phyloP scores from a whole-genome alignment of 1,284 basidiomycete genomes.

The Cryptococcus sp. region DNA sequence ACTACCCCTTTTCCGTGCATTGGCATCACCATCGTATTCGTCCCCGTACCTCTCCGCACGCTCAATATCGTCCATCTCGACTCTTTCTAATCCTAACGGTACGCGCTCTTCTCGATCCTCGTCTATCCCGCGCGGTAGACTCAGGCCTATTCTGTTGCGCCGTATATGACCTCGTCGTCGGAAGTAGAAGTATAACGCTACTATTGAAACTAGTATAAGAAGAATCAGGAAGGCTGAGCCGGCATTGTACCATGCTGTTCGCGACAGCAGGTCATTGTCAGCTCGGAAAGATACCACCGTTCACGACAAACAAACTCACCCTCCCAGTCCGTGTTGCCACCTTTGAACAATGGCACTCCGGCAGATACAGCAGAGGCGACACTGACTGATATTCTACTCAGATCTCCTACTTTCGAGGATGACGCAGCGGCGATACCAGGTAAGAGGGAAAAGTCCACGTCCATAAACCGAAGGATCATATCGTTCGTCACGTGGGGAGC shows the following conservation, averaged over 20 bases:
- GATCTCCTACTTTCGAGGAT: constrained; percentile 41
- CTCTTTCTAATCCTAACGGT: constrained; percentile 57
- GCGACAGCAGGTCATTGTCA: constrained; percentile 7
- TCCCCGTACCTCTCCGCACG: constrained; percentile 50
- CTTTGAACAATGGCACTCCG: constrained; percentile 63
- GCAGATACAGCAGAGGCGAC: constrained; percentile 32
- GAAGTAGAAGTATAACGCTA: constrained; percentile 58
- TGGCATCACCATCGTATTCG: constrained; percentile 30
- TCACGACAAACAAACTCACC: constrained; percentile 56
- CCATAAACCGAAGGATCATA: constrained; percentile 97
- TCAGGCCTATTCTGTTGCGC: constrained; percentile 22
- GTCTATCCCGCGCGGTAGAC: constrained; percentile 21
- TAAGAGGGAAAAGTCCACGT: constrained; percentile 77
- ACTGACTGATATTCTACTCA: constrained; percentile 40
- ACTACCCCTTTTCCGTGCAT: constrained; percentile 9
- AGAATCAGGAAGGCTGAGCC: constrained; percentile 83
- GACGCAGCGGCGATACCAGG: constrained; percentile 68
- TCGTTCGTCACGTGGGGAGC: constrained; percentile 86
- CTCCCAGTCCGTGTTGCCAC: constrained; percentile 77
- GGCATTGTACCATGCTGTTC: constrained; percentile 82
- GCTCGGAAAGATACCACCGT: not conserved
- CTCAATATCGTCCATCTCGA: constrained; percentile 45
- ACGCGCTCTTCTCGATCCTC: constrained; percentile 59
- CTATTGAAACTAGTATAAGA: constrained; percentile 67
- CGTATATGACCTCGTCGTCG: constrained; percentile 46